A percentile compares a stretch with the other conserved stretches of the same genome.
phyloP scores from a whole-genome alignment of 371 early-diverging fungal species.

The Apophysomyces trapeziformis region DNA sequence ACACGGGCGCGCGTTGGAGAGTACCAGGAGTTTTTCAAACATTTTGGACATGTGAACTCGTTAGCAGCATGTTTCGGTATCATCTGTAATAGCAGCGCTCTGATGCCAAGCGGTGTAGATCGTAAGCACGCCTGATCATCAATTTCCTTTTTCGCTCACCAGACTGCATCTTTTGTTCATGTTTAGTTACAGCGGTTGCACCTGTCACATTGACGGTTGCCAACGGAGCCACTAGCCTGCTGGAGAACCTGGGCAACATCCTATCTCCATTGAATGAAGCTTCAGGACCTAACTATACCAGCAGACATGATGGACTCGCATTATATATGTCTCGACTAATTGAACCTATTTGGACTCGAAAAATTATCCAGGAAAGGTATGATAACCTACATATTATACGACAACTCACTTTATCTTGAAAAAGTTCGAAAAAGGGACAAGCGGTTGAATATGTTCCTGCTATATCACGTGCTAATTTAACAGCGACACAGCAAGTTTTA shows the following conservation, averaged over 20 bases:
- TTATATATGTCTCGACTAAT: slow-evolving; percentile 75
- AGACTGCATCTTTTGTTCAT: neutral
- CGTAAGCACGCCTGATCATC: slow-evolving; percentile 7
- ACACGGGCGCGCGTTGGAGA: slow-evolving; percentile 40
- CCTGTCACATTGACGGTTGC: slow-evolving; percentile 14
- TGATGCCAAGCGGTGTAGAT: slow-evolving; percentile 12
- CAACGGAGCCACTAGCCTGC: slow-evolving; percentile 24
- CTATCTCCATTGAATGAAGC: slow-evolving; percentile 16
- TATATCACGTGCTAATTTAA: slow-evolving; percentile 16
- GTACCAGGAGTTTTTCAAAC: slow-evolving; percentile 56
- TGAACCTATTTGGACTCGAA: slow-evolving; percentile 71
- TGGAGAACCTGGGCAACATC: slow-evolving; percentile 30
- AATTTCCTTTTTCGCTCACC: neutral
- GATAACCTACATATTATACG: neutral
- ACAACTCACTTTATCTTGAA: neutral
- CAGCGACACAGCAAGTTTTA: slow-evolving; percentile 21
- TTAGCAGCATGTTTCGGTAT: slow-evolving; percentile 71
- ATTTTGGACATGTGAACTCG: slow-evolving; percentile 61
- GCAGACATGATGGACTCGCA: slow-evolving; percentile 78
- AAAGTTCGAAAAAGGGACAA: slow-evolving; percentile 10
- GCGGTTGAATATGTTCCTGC: slow-evolving; percentile 8
- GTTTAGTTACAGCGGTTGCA: slow-evolving; percentile 10
- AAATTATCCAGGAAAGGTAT: slow-evolving; percentile 47
- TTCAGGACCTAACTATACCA: slow-evolving; percentile 38
- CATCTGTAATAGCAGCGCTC: slow-evolving; percentile 39